Evolutionary conservation across 2,329 filamentous ascomycete genomes (phyloP).

Genomic region (Aureobasidium namibiae): DNA sequence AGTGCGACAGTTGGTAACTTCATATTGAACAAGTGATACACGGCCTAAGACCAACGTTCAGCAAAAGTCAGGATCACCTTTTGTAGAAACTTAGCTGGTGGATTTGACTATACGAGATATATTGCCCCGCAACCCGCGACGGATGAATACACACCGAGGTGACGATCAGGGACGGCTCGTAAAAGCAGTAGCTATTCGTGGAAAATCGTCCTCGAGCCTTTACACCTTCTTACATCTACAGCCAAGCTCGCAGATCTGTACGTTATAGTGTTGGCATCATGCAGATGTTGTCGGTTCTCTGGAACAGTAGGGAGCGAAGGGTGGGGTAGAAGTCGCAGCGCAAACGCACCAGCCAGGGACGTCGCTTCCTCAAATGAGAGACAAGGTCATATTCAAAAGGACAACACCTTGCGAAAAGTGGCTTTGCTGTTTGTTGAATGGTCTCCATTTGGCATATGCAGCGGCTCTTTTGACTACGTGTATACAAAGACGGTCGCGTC

Average conservation of each 20-base stretch:
- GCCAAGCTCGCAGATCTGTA: background rate
- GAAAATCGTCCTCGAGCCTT: background rate
- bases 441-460: too few relatives aligned
- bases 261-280: background rate
- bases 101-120: background rate
- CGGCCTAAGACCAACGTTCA: too few relatives aligned
- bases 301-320: background rate
- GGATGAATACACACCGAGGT: constrained; percentile 3
- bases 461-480: too few relatives aligned
- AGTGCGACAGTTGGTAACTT: background rate
- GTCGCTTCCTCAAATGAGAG: background rate
- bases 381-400: too few relatives aligned
- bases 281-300: background rate
- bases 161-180: background rate
- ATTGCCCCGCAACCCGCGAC: background rate
- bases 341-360: background rate
- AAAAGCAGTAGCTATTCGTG: background rate
- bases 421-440: background rate
- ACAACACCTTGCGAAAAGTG: too few relatives aligned
- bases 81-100: background rate
- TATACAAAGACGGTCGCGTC: too few relatives aligned
- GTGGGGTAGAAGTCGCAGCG: background rate
- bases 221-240: background rate
- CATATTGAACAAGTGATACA: background rate
- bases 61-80: background rate